These are phyloP conservation scores for Sonneratia alba DNA, from an alignment of 345 rosid genomes.

Conservation along the genomic window DNA sequence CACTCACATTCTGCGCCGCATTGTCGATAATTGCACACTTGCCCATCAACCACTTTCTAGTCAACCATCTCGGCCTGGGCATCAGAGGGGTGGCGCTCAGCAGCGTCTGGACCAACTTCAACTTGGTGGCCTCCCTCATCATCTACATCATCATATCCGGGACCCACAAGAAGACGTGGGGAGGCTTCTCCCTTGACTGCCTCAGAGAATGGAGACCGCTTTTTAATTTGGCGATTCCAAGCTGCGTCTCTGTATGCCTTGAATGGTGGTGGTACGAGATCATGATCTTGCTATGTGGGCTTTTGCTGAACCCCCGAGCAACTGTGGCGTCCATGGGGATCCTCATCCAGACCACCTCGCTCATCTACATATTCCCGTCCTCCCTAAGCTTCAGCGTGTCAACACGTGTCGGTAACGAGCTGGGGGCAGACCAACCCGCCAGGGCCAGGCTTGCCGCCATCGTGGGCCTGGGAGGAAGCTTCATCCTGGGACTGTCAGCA, in stretches of 20 bases:
- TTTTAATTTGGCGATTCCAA: conserved; percentile 28
- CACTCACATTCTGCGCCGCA: conserved; percentile 16
- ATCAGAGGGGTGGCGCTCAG: conserved; percentile 34
- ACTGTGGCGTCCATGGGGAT: conserved; percentile 40
- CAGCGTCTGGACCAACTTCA: conserved; percentile 29
- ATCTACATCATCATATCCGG: conserved; percentile 20
- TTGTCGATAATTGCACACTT: conserved; percentile 16
- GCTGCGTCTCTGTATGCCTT: conserved; percentile 38
- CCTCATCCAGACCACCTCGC: conserved; percentile 32
- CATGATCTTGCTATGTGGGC: conserved; percentile 37
- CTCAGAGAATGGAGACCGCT: conserved; percentile 26
- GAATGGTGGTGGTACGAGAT: conserved; percentile 57
- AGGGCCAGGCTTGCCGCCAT: conserved; percentile 14
- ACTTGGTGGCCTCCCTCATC: conserved; percentile 24
- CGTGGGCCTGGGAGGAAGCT: conserved; percentile 12
- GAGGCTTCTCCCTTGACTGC: conserved; percentile 27
- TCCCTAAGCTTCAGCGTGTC: conserved; percentile 35
- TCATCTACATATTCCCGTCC: conserved; percentile 44
- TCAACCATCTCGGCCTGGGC: conserved; percentile 22
- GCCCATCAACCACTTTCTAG: conserved; percentile 24
- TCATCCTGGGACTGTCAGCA: conserved; percentile 13
- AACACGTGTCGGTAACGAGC: conserved; percentile 34
- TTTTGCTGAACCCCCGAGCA: conserved; percentile 29
- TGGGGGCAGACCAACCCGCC: conserved; percentile 18
- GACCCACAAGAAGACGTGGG: conserved; percentile 22